Percentiles rank a stretch among this genome's conserved stretches.
These are phyloP conservation scores for Axilococcus clingmanii DNA, from an alignment of 139 green algal genomes.

Conservation along the genomic window DNA sequence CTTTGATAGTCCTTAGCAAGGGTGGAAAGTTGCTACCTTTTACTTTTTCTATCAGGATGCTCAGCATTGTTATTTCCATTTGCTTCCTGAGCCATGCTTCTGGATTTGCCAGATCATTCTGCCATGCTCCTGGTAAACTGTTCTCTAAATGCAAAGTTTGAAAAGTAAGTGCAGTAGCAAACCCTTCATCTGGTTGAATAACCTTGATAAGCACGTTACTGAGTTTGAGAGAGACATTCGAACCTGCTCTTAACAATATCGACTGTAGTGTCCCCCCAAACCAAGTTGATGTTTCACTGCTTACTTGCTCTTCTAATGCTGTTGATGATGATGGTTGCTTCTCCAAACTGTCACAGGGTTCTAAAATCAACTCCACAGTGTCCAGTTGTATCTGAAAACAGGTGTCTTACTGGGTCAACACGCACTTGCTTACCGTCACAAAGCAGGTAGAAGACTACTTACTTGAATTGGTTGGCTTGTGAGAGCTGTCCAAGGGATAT, in stretches of 20 bases:
- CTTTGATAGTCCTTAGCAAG: neutral
- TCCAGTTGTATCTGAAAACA: too few species aligned
- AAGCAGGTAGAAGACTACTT: too few species aligned
- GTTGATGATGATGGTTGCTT: too few species aligned
- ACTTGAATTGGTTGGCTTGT: slow-evolving; percentile 40
- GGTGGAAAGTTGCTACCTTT: neutral
- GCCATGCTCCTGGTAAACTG: slow-evolving; percentile 12
- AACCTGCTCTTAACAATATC: slow-evolving; percentile 23
- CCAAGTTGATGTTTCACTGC: slow-evolving; percentile 5
- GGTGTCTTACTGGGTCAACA: too few species aligned
- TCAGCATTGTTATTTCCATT: slow-evolving; percentile 14
- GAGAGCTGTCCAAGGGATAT: slow-evolving; percentile 41
- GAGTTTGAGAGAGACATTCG: slow-evolving; percentile 30
- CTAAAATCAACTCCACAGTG: too few species aligned
- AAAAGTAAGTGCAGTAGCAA: slow-evolving; percentile 21
- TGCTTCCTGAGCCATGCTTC: slow-evolving; percentile 40
- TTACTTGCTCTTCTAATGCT: too few species aligned
- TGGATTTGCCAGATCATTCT: slow-evolving; percentile 10
- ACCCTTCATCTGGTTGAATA: slow-evolving; percentile 5
- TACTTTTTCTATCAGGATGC: slow-evolving; percentile 16
- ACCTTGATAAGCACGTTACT: slow-evolving; percentile 40
- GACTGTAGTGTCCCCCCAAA: slow-evolving; percentile 18
- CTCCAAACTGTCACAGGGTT: too few species aligned
- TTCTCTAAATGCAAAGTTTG: slow-evolving; percentile 20
- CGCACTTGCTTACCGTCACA: too few species aligned